Base-by-base conservation (phyloP, 2,329 filamentous ascomycete species). In the Chrysoporthe cubensis region DNA sequence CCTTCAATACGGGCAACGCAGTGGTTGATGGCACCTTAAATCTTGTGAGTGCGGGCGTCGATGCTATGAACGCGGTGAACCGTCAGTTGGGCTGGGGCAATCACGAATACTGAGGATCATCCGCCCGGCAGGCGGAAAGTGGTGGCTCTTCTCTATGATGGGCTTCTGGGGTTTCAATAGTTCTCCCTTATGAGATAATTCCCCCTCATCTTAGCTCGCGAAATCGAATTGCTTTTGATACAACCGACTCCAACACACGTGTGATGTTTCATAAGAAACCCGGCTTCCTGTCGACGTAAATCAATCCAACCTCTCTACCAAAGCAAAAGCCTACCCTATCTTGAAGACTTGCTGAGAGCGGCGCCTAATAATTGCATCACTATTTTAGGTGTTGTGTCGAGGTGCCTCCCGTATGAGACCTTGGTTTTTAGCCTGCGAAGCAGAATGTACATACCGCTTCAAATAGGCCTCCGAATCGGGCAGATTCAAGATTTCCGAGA, bases 71-170 rank as follows among this genome's bases (percentile, higher is more conserved):
- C 40, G 78, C 83, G 40, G 79, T 87, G 34, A 85, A 87, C 71
- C 78, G 83, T 16, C 84, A 84, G 46, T 78, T 86, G 66, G 85
- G 85, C 42, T 87, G 85, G 85, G 84, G 85, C 21, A 76, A 68
- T 11, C 74, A 79, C 67, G 62, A 66, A 34, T 52, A n/a, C 48
- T 69, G 40, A 65, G 52, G 2, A 26, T 3, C 13, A 46, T 21
- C 1, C 2, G 16, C 32, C 46, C 48, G 48, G 14, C 9, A 52
- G 32, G 54, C 32, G 54, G 34, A 37, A 4, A n/a, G 5, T 26
- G 11, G 8, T 26, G 14, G n/a, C 14, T 5, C 14, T 52, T 14
- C 21, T 16, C 43, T 44, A 46, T 2, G 44, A 21, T n/a, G 37
- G 7, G 21, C 8, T 13, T 54, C 50, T 54, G 14, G 44, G 11